phyloP scores from a whole-genome alignment of 441 rosid genomes.

The Biscutella laevigata region DNA sequence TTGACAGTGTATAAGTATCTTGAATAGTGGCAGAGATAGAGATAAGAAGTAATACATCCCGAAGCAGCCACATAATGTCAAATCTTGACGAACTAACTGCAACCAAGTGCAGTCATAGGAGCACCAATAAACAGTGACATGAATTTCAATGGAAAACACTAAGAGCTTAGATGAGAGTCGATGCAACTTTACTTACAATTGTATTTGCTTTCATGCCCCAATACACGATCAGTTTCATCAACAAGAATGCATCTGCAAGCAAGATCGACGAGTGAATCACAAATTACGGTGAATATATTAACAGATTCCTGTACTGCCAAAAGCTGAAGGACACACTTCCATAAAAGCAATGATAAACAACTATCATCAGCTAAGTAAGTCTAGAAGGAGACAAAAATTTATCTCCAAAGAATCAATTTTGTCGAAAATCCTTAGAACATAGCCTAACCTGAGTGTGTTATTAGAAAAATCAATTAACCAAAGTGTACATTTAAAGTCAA shows the following conservation, averaged over 20 bases:
- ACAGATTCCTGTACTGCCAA: not conserved
- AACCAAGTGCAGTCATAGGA: not conserved
- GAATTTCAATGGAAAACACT: not conserved
- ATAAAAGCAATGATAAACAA: not conserved
- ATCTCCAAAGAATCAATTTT: not conserved
- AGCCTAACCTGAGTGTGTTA: conserved; percentile 8
- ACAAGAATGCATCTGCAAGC: conserved; percentile 86
- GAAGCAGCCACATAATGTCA: not conserved
- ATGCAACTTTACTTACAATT: conserved; percentile 50
- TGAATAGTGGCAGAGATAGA: not conserved
- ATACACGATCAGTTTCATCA: conserved; percentile 71
- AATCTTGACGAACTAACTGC: not conserved
- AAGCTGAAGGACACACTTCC: not conserved
- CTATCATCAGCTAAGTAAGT: not conserved
- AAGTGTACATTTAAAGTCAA: no score
- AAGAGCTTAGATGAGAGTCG: not conserved
- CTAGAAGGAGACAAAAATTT: not conserved
- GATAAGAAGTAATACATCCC: no score
- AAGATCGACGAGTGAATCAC: conserved; percentile 1
- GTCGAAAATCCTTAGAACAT: not conserved
- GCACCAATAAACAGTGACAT: not conserved
- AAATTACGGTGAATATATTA: not conserved
- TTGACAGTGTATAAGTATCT: conserved; percentile 1
- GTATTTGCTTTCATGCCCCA: conserved; percentile 87
- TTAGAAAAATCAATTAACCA: no score